Conservation (phyloP, 2,329 filamentous ascomycete species). For the Aspergillus eucalypticola region DNA sequence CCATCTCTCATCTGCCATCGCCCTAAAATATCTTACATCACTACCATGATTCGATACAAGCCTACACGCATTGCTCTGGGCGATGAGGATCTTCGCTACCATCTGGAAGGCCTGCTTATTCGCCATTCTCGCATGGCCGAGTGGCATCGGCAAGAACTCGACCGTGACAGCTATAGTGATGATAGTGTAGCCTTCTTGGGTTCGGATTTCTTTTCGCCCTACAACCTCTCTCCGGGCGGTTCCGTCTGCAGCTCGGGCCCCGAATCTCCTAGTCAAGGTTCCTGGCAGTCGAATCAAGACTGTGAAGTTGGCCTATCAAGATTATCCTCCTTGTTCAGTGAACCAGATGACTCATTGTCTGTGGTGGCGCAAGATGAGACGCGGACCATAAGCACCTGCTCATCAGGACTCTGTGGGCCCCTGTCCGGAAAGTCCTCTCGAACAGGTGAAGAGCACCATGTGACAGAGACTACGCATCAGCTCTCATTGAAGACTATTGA, state of each 20-base stretch:
- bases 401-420: background rate
- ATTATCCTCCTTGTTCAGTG: background rate
- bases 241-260: conserved; percentile 6
- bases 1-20: background rate
- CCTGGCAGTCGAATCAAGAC: background rate
- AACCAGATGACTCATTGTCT: background rate
- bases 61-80: conserved; percentile 35
- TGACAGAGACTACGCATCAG: background rate
- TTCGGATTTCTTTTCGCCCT: conserved; percentile 5
- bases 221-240: background rate
- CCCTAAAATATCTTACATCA: background rate
- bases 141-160: conserved; percentile 19
- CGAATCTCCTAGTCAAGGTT: background rate
- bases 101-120: conserved; percentile 27
- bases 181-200: conserved; percentile 10
- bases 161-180: conserved; percentile 10
- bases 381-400: background rate
- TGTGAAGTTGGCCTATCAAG: background rate
- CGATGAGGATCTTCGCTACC: conserved; percentile 35
- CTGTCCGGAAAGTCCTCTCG: background rate
- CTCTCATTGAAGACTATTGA: background rate
- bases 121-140: conserved; percentile 18
- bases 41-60: conserved; percentile 37
- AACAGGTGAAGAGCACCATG: too few relatives aligned
- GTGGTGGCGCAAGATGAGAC: background rate